Percentiles rank a stretch among this genome's conserved stretches.
phyloP scores from a whole-genome alignment of 1,284 basidiomycete genomes.

The Cerrena zonata region DNA sequence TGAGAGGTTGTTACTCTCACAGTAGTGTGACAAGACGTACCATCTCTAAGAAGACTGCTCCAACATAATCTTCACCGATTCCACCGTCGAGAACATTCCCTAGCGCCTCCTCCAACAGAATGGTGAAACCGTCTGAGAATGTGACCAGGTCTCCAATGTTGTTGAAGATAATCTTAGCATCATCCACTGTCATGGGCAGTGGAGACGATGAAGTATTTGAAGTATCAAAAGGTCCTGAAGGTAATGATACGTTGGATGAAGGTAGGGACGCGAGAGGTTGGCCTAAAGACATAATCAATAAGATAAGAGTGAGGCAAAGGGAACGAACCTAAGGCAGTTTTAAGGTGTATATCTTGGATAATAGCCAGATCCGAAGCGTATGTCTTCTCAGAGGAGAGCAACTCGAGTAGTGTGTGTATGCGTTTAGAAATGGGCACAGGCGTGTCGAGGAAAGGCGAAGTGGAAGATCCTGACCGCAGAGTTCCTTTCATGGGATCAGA shows the following conservation, averaged over 20 bases:
- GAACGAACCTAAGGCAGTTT: slow-evolving; percentile 58
- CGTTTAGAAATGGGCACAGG: slow-evolving; percentile 55
- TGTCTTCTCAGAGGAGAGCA: slow-evolving; percentile 77
- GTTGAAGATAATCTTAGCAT: slow-evolving; percentile 71
- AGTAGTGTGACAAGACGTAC: slow-evolving; percentile 38
- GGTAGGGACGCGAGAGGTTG: slow-evolving; percentile 24
- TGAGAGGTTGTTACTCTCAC: too few species aligned
- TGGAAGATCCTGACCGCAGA: slow-evolving; percentile 3
- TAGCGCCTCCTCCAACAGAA: slow-evolving; percentile 51
- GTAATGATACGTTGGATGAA: slow-evolving; percentile 27
- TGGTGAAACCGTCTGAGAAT: slow-evolving; percentile 65
- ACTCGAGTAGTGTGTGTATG: slow-evolving; percentile 77
- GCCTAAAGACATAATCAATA: slow-evolving; percentile 17
- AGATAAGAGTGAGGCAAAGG: slow-evolving; percentile 9
- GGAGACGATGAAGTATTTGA: slow-evolving; percentile 37
- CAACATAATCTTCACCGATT: slow-evolving; percentile 67
- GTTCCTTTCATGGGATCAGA: slow-evolving; percentile 4
- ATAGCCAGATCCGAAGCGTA: slow-evolving; percentile 86
- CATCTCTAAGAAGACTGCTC: slow-evolving; percentile 68
- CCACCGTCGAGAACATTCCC: slow-evolving; percentile 49
- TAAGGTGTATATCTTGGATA: slow-evolving; percentile 79
- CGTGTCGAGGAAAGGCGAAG: slow-evolving; percentile 18
- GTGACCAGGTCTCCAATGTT: slow-evolving; percentile 73
- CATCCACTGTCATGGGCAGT: slow-evolving; percentile 66
- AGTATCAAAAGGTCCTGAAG: slow-evolving; percentile 49